phyloP scores from a whole-genome alignment of 1,284 basidiomycete genomes.

The Cryptococcus neoformans region DNA sequence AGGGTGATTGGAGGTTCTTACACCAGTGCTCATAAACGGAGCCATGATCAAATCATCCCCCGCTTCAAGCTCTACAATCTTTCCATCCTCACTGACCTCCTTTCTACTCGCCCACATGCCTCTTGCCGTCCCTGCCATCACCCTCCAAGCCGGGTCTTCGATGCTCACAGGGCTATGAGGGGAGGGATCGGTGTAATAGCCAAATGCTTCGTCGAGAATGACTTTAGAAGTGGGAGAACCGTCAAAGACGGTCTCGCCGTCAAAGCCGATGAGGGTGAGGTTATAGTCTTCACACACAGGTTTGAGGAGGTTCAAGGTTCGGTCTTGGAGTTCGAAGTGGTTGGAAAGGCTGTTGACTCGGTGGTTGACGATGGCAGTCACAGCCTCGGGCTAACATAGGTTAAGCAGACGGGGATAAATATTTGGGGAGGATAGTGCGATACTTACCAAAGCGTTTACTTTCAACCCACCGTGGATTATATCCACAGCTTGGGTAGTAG shows the following conservation, averaged over 20 bases:
- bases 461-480: slow-evolving; percentile 49
- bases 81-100: slow-evolving; percentile 21
- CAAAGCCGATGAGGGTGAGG: slow-evolving; percentile 30
- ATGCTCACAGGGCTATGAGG: slow-evolving; percentile 28
- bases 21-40: slow-evolving; percentile 28
- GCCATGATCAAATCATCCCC: slow-evolving; percentile 31
- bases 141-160: slow-evolving; percentile 22
- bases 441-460: slow-evolving; percentile 46
- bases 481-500: slow-evolving; percentile 46
- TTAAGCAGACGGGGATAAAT: neutral
- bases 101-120: slow-evolving; percentile 27
- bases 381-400: slow-evolving; percentile 27
- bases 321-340: slow-evolving; percentile 23
- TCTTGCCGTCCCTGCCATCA: slow-evolving; percentile 28
- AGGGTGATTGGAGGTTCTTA: slow-evolving; percentile 6
- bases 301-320: slow-evolving; percentile 20
- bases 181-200: slow-evolving; percentile 30
- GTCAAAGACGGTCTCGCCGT: slow-evolving; percentile 16
- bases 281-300: slow-evolving; percentile 28
- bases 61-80: slow-evolving; percentile 15
- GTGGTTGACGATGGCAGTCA: slow-evolving; percentile 35
- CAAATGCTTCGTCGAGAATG: slow-evolving; percentile 14
- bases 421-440: neutral
- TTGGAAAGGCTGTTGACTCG: slow-evolving; percentile 35
- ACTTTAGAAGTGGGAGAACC: slow-evolving; percentile 12